These are phyloP conservation scores for Ephemerocybe angulata DNA, from an alignment of 768 basidiomycete species.

Conservation along the genomic window DNA sequence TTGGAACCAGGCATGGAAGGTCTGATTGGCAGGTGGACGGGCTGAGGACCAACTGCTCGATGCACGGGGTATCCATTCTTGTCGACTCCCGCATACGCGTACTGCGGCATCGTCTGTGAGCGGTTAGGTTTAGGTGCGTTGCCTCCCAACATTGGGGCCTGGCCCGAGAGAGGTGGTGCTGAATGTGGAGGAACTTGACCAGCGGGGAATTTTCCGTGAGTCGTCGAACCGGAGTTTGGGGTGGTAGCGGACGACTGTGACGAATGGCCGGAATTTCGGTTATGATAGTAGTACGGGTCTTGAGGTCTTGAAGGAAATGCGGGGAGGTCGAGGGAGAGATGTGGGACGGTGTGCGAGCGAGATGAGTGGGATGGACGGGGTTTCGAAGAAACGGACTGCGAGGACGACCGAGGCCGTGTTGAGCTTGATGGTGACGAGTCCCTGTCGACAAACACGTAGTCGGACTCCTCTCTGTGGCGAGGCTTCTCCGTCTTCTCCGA, in stretches of 20 bases:
- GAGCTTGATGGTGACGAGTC: neutral
- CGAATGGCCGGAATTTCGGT: constrained; percentile 9
- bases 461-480: neutral
- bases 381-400: constrained; percentile 8
- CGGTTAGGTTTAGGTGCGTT: constrained; percentile 9
- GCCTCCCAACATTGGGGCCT: constrained; percentile 7
- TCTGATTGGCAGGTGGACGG: neutral
- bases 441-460: constrained; percentile 5
- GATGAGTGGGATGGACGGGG: neutral
- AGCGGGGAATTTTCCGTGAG: constrained; percentile 2
- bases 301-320: constrained; percentile 1
- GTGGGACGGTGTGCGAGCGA: constrained; percentile 2
- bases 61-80: constrained; percentile 6
- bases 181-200: constrained; percentile 1
- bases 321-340: constrained; percentile 1
- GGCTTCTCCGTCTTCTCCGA: neutral
- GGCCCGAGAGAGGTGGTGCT: constrained; percentile 1
- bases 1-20: constrained; percentile 6
- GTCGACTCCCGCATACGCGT: constrained; percentile 2
- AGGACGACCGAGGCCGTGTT: constrained; percentile 1
- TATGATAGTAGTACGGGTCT: constrained; percentile 8
- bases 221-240: constrained; percentile 10
- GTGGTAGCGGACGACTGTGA: constrained; percentile 7
- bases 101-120: constrained; percentile 9
- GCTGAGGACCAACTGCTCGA: neutral